phyloP scores from a whole-genome alignment of 1,284 basidiomycete species.

The Heterobasidion irregulare region DNA sequence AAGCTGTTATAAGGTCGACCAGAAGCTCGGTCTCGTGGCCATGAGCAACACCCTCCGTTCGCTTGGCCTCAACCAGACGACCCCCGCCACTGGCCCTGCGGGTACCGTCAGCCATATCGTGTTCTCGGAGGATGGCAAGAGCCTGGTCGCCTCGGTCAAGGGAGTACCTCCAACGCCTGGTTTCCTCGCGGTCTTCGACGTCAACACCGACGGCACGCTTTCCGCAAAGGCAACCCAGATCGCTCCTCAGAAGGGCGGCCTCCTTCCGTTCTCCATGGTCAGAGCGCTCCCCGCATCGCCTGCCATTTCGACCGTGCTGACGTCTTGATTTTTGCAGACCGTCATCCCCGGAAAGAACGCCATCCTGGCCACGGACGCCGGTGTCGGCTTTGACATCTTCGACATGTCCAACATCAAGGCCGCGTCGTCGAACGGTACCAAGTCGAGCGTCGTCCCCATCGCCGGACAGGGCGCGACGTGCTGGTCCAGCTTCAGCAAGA shows the following conservation, averaged over 20 bases:
- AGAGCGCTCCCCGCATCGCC: too few relatives aligned
- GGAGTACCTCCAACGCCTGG: conserved; percentile 34
- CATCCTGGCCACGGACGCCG: conserved; percentile 37
- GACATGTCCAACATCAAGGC: conserved; percentile 22
- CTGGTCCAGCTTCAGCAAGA: conserved; percentile 37
- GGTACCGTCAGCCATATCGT: conserved; percentile 33
- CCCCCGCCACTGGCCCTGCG: conserved; percentile 27
- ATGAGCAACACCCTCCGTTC: conserved; percentile 31
- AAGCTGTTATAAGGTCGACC: conserved; percentile 37
- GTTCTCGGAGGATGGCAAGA: conserved; percentile 33
- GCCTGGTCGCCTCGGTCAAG: conserved; percentile 39
- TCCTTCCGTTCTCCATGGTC: conserved; percentile 36
- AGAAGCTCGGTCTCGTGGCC: conserved; percentile 28
- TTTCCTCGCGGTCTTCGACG: conserved; percentile 39
- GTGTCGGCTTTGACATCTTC: conserved; percentile 36
- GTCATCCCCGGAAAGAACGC: conserved; percentile 37
- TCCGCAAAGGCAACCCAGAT: conserved; percentile 30
- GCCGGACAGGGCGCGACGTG: conserved; percentile 37
- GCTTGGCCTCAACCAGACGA: conserved; percentile 36
- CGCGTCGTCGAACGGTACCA: conserved; percentile 1
- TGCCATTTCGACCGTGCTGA: background rate
- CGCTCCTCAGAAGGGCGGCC: conserved; percentile 26
- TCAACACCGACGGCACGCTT: conserved; percentile 30
- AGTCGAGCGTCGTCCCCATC: conserved; percentile 22
- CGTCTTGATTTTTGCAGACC: conserved; percentile 12